Evolutionary conservation across 306 rosid species (phyloP), one percentile per base, ranked within the genome.

Genomic region (Castanea crenata): DNA sequence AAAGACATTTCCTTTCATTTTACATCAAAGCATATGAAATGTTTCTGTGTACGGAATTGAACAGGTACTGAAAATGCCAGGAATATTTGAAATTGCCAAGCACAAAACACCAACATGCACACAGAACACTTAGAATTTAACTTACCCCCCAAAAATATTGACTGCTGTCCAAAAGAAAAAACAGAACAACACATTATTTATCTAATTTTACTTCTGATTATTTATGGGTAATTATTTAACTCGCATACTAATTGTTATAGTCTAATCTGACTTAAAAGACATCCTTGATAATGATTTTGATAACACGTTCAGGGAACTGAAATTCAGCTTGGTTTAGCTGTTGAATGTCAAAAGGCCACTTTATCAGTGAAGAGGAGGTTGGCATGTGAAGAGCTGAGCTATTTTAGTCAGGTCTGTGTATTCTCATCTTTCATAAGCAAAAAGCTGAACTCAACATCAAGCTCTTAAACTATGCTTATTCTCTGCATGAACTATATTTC

Each of bases 321-420:
- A 83, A 92, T 94, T 74, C 97, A 92, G 88, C 97, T 94, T 77
- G 97, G 99, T 78, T 89, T 94, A 71, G 99, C 99, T 35, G 97
- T 90, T 81, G 99, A 94, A 54, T 81, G 89, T 83, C 97, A 88
- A 76, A 92, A 92, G 74, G 97, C 97, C 44, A 90, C 89, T 77
- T 77, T 83, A 57, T 86, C 97, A 73, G 99, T 94, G 52, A 94
- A 91, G 81, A 94, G 99, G 80, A 92, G 99, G 61, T 74, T 94
- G 89, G 99, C 99, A 80, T 94, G 99, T 87, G 99, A 94, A 79
- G 97, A 87, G 20, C 74, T 94, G 74, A 83, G 83, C 84, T 94
- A 92, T 86, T 91, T 91, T 79, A 92, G 91, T 73, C 97, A 94
- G 98, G 97, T 92, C 20, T 77, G 55, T 57, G 20, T 63, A 32